Evolutionary conservation across 2,329 filamentous ascomycete genomes (phyloP).

Genomic region (Fusarium sp.): DNA sequence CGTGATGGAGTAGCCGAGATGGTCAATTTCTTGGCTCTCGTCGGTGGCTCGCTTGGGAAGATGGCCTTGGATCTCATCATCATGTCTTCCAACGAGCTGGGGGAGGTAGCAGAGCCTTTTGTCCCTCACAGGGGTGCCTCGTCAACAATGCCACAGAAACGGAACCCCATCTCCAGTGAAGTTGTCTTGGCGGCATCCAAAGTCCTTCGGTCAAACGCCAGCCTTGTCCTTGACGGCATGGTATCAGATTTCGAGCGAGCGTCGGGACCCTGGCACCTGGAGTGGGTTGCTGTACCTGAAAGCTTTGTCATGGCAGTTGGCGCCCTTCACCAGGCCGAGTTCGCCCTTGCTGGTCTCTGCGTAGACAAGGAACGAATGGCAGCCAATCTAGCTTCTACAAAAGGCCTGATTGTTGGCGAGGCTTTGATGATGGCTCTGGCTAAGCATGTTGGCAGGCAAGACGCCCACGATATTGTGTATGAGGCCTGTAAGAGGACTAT

Average conservation of each 20-base stretch:
- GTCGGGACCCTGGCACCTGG: slow-evolving; percentile 66
- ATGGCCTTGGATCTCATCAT: slow-evolving; percentile 64
- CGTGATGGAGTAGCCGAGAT: slow-evolving; percentile 64
- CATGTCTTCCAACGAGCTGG: slow-evolving; percentile 65
- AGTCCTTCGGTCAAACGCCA: slow-evolving; percentile 60
- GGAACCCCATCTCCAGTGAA: slow-evolving; percentile 66
- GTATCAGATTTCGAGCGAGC: slow-evolving; percentile 66
- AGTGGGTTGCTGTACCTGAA: slow-evolving; percentile 65
- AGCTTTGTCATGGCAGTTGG: slow-evolving; percentile 63
- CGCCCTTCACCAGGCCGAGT: slow-evolving; percentile 62
- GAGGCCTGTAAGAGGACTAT: slow-evolving; percentile 53
- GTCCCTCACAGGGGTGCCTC: slow-evolving; percentile 63
- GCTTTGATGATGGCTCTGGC: slow-evolving; percentile 69
- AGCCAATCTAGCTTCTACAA: slow-evolving; percentile 59
- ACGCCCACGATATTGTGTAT: slow-evolving; percentile 65
- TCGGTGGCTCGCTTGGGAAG: slow-evolving; percentile 64
- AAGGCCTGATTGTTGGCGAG: slow-evolving; percentile 64
- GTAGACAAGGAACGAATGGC: slow-evolving; percentile 61
- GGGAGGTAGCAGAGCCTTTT: slow-evolving; percentile 61
- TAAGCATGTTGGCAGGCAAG: slow-evolving; percentile 59
- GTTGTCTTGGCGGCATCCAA: slow-evolving; percentile 64
- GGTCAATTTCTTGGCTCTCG: slow-evolving; percentile 60
- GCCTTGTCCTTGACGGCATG: slow-evolving; percentile 64
- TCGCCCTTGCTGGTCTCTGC: slow-evolving; percentile 60
- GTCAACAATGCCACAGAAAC: slow-evolving; percentile 67